Evolutionary conservation across 805 yeast species (phyloP), one percentile per base, ranked within the genome.

Genomic region (Blastobotrys mokoenaii): DNA sequence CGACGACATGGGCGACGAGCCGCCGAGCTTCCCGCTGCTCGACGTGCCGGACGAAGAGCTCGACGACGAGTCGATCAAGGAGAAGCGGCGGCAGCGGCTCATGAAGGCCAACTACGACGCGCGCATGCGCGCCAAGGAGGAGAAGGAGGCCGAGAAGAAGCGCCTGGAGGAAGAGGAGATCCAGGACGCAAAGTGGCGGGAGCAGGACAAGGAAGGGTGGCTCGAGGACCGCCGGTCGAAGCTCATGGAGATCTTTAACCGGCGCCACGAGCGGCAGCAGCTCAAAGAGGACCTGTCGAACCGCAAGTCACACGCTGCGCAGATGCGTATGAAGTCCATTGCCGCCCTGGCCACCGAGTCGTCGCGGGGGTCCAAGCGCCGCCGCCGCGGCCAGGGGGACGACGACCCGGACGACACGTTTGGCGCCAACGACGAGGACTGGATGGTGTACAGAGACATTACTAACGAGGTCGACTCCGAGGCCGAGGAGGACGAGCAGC

Each of bases 351-450:
- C 96, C 0, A 72, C 80, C 40, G 93, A 84, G 8, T 51, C 61
- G n/a, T 63, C 47, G 29, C 46, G 56, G 35, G 40, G 54, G 41
- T 53, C 51, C 43, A 46, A 58, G 38, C 49, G 60, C 31, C 41
- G 55, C 1, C 14, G 35, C 27, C 39, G 46, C 16, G 53, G 61
- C 17, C 43, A 46, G n/a, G 51, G 48, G 11, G 96, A 86, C 57
- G 86, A 85, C 53, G 97, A 87, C 61, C 95, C 94, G 12, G 86
- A 80, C 56, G 97, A 90, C 64, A 85, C 89, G 0, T 89, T 90
- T 64, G 97, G 97, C 46, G 89, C 96, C 2, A 80, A 87, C 57
- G 97, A 90, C 60, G 95, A 84, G 46, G 98, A 93, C 63, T 90
- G 97, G 97, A 78, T 83, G 17, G 80, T 87, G 14, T 90, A 90